These are phyloP conservation scores for Daldinia loculata DNA, from an alignment of 495 filamentous ascomycete species.

Conservation along the genomic window DNA sequence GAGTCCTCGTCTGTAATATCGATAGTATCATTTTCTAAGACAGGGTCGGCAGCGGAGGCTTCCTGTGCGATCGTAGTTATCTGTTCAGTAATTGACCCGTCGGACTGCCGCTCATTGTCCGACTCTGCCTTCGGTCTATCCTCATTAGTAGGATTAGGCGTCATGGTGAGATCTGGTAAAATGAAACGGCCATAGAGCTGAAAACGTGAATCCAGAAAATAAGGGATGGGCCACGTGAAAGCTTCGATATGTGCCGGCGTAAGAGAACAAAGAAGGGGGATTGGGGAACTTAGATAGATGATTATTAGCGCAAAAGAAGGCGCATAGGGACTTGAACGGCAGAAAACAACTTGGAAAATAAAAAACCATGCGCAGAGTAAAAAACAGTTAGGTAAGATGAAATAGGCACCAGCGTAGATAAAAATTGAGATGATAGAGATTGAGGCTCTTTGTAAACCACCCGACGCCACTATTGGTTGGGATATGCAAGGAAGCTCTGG, in stretches of 20 bases:
- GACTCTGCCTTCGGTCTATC: constrained; percentile 10
- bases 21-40: neutral
- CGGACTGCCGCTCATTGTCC: neutral
- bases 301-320: neutral
- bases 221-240: neutral
- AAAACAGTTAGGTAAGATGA: neutral
- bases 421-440: neutral
- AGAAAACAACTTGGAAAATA: neutral
- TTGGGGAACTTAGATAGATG: neutral
- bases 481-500: neutral
- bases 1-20: constrained; percentile 61
- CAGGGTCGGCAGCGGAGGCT: neutral
- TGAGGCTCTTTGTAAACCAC: constrained; percentile 5
- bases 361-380: neutral
- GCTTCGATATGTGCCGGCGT: neutral
- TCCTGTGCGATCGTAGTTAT: constrained; percentile 8
- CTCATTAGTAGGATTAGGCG: constrained; percentile 10
- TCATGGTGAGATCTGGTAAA: constrained; percentile 5
- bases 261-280: neutral
- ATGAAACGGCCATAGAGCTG: neutral
- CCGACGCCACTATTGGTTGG: neutral
- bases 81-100: constrained; percentile 8
- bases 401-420: neutral
- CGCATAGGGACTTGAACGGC: neutral
- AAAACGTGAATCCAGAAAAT: neutral